Percentiles rank a stretch among this genome's conserved stretches.
phyloP scores from a whole-genome alignment of 306 rosid species.

The Inga laurina region DNA sequence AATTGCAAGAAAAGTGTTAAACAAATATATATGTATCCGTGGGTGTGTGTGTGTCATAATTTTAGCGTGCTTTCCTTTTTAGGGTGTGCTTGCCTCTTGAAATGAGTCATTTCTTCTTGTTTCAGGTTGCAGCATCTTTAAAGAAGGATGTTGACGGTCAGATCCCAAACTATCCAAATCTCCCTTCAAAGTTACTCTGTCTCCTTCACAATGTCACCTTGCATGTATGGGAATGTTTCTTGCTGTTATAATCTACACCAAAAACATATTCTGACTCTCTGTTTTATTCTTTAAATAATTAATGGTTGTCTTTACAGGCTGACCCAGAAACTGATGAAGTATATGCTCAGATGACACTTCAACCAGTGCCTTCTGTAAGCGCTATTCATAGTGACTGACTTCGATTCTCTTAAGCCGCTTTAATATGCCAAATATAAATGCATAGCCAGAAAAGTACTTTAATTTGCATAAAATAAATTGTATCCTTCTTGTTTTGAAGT shows the following conservation, averaged over 20 bases:
- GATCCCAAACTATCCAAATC: constrained; percentile 84
- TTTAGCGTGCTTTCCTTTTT: not conserved
- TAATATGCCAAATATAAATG: constrained; percentile 2
- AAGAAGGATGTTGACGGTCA: constrained; percentile 79
- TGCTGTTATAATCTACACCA: not conserved
- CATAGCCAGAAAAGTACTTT: not conserved
- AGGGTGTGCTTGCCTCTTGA: not conserved
- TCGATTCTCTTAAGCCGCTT: not conserved
- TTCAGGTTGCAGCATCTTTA: constrained; percentile 93
- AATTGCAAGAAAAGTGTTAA: not conserved
- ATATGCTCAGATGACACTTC: constrained; percentile 95
- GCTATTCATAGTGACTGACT: constrained; percentile 8
- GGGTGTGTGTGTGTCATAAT: not conserved
- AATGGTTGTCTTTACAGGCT: constrained; percentile 53
- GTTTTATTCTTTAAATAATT: not conserved
- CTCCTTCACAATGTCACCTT: constrained; percentile 81
- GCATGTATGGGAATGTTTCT: constrained; percentile 53
- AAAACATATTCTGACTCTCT: not conserved
- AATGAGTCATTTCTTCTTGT: constrained; percentile 14
- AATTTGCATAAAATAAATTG: not conserved
- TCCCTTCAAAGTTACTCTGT: constrained; percentile 80
- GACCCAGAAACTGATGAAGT: constrained; percentile 96
- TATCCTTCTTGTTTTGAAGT: not conserved
- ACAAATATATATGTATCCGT: too few species aligned
- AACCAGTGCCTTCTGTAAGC: constrained; percentile 78